Evolutionary conservation across 73 alveolate species (phyloP).

Genomic region (Paramecium bursaria): DNA sequence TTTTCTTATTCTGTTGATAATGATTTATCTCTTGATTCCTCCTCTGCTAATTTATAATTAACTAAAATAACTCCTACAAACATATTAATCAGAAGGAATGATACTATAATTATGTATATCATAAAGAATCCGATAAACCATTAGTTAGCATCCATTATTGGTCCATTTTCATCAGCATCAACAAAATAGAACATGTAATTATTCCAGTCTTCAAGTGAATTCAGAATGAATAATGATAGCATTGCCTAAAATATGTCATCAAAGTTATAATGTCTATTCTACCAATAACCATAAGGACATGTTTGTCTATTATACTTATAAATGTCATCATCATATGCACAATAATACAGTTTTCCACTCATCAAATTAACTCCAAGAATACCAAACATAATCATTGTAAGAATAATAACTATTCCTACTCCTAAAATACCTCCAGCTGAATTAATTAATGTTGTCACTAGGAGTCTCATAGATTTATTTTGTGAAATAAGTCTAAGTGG

Average conservation of each 20-base stretch:
- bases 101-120: constrained; percentile 85
- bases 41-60: constrained; percentile 87
- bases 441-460: constrained; percentile 87
- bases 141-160: constrained; percentile 50
- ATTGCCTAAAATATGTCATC: constrained; percentile 88
- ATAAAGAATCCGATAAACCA: constrained; percentile 75
- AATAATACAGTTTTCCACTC: constrained; percentile 80
- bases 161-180: constrained; percentile 74
- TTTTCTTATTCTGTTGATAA: constrained; percentile 68
- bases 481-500: constrained; percentile 91
- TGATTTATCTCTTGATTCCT: constrained; percentile 72
- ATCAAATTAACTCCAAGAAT: constrained; percentile 79
- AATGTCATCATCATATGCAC: constrained; percentile 52
- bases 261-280: constrained; percentile 76
- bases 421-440: constrained; percentile 87
- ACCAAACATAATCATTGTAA: constrained; percentile 82
- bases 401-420: constrained; percentile 80
- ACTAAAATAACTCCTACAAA: constrained; percentile 95
- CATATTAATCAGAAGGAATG: constrained; percentile 87
- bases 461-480: constrained; percentile 87
- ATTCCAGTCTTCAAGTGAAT: constrained; percentile 96
- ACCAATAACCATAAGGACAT: constrained; percentile 69
- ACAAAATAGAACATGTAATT: constrained; percentile 79
- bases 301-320: background rate
- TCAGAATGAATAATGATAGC: constrained; percentile 84